Conservation (phyloP, 371 early-diverging fungal species). For the Mortierella sp. region DNA sequence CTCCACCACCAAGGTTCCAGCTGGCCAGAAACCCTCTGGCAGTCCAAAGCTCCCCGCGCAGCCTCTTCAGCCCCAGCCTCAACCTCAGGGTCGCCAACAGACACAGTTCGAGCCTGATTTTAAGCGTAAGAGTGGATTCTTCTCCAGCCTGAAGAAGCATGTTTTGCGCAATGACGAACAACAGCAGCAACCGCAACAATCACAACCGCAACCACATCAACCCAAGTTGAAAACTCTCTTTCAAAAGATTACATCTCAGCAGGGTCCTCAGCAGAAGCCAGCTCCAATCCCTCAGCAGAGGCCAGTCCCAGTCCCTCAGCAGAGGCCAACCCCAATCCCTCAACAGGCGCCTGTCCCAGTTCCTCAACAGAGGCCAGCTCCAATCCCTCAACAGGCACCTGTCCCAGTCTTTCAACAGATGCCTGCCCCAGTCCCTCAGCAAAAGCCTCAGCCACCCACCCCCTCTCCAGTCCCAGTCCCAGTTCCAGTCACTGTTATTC, state of each 20-base stretch:
- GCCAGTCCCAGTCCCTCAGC: not conserved
- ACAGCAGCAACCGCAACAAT: no score
- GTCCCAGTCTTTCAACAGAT: conserved; percentile 6
- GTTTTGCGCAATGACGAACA: conserved; percentile 21
- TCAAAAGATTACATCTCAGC: no score
- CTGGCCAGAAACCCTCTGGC: conserved; percentile 17
- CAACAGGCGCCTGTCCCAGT: conserved; percentile 1
- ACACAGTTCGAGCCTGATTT: conserved; percentile 9
- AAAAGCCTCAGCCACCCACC: conserved; percentile 10
- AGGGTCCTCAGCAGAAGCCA: conserved; percentile 2
- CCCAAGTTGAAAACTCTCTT: not conserved
- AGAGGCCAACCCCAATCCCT: conserved; percentile 6
- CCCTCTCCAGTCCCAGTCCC: not conserved
- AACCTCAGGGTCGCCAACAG: conserved; percentile 38
- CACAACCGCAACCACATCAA: not conserved
- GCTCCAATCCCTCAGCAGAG: conserved; percentile 2
- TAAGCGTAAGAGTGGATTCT: conserved; percentile 38
- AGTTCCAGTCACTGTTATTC: conserved; percentile 16
- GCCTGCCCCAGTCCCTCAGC: conserved; percentile 14
- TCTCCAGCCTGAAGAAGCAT: conserved; percentile 31
- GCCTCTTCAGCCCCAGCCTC: conserved; percentile 16
- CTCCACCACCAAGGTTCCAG: conserved; percentile 35
- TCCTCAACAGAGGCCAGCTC: conserved; percentile 6
- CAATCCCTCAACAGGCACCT: conserved; percentile 16
- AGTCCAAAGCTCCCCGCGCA: conserved; percentile 18